Percentiles rank a stretch among this genome's conserved stretches.
Conservation (phyloP, 441 rosid genomes). For the Pelargonium citronellum region DNA sequence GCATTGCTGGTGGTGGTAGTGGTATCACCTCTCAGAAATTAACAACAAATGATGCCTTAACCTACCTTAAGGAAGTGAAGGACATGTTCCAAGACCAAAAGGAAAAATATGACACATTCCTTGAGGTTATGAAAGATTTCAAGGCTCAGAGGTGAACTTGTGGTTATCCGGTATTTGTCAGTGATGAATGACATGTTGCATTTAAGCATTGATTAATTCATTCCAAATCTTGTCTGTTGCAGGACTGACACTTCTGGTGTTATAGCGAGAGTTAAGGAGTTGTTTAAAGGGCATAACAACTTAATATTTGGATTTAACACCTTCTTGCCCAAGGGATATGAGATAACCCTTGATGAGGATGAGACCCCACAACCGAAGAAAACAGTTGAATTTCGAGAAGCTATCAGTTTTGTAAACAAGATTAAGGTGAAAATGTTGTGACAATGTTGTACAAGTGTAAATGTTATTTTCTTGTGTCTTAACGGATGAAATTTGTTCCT, state of each 20-base stretch:
- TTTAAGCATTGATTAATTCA: slow-evolving; percentile 2
- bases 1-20: slow-evolving; percentile 28
- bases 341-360: slow-evolving; percentile 75
- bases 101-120: slow-evolving; percentile 89
- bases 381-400: slow-evolving; percentile 95
- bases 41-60: slow-evolving; percentile 88
- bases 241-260: slow-evolving; percentile 95
- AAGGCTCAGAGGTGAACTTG: slow-evolving; percentile 77
- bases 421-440: slow-evolving; percentile 59
- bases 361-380: slow-evolving; percentile 77
- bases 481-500: slow-evolving; percentile 26
- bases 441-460: slow-evolving; percentile 9
- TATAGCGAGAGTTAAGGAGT: slow-evolving; percentile 84
- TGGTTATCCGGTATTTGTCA: slow-evolving; percentile 9
- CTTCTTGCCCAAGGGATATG: slow-evolving; percentile 93
- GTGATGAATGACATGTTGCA: slow-evolving; percentile 9
- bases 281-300: slow-evolving; percentile 79
- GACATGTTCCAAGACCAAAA: slow-evolving; percentile 83
- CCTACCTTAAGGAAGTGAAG: slow-evolving; percentile 89
- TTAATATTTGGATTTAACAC: slow-evolving; percentile 93
- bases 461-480: slow-evolving; percentile 7
- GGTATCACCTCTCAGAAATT: slow-evolving; percentile 45
- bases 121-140: slow-evolving; percentile 97
- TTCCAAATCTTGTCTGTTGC: slow-evolving; percentile 22
- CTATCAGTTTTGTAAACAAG: slow-evolving; percentile 90